These are phyloP conservation scores for Sugiyamaella japonica DNA, from an alignment of 1,139 yeast species.

Conservation along the genomic window DNA sequence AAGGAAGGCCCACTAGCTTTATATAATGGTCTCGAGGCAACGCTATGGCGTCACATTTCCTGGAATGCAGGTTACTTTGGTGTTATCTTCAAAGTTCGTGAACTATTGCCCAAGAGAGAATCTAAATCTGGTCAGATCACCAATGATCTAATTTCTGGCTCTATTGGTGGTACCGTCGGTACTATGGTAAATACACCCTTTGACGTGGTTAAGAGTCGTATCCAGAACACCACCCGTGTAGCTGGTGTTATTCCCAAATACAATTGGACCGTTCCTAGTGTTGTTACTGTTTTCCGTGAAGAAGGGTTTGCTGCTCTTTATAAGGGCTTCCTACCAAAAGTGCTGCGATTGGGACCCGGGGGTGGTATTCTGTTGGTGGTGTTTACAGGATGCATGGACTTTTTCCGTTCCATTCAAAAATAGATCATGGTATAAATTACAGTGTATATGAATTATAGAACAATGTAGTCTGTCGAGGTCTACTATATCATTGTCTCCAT, in stretches of 20 bases:
- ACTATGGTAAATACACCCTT: conserved; percentile 92
- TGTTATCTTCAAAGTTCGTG: conserved; percentile 82
- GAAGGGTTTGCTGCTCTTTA: conserved; percentile 76
- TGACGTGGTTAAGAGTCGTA: conserved; percentile 96
- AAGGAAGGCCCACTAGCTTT: conserved; percentile 79
- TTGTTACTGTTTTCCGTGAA: conserved; percentile 79
- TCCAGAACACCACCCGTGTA: conserved; percentile 78
- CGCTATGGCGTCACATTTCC: conserved; percentile 92
- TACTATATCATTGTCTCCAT: background rate
- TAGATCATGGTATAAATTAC: background rate
- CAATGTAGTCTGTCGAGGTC: background rate
- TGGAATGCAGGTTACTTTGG: conserved; percentile 99
- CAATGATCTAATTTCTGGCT: conserved; percentile 87
- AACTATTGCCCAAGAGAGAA: conserved; percentile 74
- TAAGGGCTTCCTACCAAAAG: conserved; percentile 95
- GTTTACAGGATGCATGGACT: conserved; percentile 91
- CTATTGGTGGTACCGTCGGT: conserved; percentile 96
- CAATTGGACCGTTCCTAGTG: conserved; percentile 87
- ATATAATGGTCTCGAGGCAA: conserved; percentile 94
- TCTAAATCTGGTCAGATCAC: conserved; percentile 68
- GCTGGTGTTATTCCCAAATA: conserved; percentile 71
- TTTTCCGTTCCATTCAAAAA: conserved; percentile 64
- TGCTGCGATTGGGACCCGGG: conserved; percentile 96
- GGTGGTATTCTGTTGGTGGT: conserved; percentile 98
- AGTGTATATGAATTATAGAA: conserved; percentile 7